A percentile compares a stretch with the other conserved stretches of the same genome.
Evolutionary conservation across 352 stramenopile genomes (phyloP).

Genomic region (Pythium sukuiense): DNA sequence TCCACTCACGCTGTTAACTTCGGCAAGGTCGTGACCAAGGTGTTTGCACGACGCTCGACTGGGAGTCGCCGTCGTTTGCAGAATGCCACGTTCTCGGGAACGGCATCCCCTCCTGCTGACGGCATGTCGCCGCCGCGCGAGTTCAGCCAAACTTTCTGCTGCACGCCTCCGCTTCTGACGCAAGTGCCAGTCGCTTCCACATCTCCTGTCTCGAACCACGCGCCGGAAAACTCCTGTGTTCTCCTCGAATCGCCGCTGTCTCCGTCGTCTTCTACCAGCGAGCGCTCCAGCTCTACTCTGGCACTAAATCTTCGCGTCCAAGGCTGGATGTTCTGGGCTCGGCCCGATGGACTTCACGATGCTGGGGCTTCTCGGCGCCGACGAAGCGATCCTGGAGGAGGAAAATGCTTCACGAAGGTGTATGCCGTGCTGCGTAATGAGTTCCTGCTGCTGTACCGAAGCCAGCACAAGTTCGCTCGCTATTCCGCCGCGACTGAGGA

Average conservation of each 20-base stretch:
- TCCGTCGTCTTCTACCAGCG: not conserved
- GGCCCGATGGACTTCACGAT: conserved; percentile 20
- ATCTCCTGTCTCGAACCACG: not conserved
- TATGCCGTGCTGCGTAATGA: conserved; percentile 45
- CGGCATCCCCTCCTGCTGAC: not conserved
- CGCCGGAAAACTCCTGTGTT: not conserved
- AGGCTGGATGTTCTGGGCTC: conserved; percentile 49
- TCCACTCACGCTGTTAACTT: not conserved
- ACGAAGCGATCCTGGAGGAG: conserved; percentile 3
- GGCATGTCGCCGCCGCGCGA: not conserved
- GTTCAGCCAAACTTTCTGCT: conserved; percentile 22
- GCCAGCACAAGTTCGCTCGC: conserved; percentile 25
- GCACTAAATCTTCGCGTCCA: conserved; percentile 30
- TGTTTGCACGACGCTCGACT: not conserved
- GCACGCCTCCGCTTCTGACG: conserved; percentile 7
- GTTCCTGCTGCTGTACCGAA: conserved; percentile 45
- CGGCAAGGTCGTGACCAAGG: conserved; percentile 6
- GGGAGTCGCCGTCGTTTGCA: not conserved
- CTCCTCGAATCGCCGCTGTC: not conserved
- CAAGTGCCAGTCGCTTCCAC: not conserved
- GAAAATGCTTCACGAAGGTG: conserved; percentile 40
- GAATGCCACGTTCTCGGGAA: conserved; percentile 16
- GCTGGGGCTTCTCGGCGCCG: conserved; percentile 13
- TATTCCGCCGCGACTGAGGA: conserved; percentile 18
- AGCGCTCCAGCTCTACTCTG: conserved; percentile 17